Evolutionary conservation across 352 stramenopile genomes (phyloP), one percentile per base, ranked within the genome.

Genomic region (Globisporangium perplexum): DNA sequence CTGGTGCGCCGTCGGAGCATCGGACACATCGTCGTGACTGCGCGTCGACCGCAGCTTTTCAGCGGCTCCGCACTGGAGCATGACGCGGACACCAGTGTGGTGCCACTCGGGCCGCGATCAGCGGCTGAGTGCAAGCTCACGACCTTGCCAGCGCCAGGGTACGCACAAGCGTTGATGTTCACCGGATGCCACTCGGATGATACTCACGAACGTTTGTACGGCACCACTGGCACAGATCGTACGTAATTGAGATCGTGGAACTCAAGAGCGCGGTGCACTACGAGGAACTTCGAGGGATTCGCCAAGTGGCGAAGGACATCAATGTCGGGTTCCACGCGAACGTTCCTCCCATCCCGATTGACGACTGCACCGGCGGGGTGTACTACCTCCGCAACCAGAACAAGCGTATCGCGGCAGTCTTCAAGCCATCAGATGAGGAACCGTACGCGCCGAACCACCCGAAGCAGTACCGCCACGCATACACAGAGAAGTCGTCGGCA

Each of bases 391-490:
- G 75, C 23, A 68, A 63, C 4, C 74, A 67, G 42, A 63, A 52
- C 15, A 65, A 66, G 18, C 67, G 74, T 11, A 59, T 90, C 35
- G 65, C 62, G 3, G 78, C 67, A 0, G 66, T 89, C 5, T 89
- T 89, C 57, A 89, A 89, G 46, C 78, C 78, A 0, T 58, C 60
- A 0, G 78, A 89, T 30, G 78, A 89, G 70, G 75, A 89, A 63
- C 60, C 75, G 1, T 86, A 79, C 33, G 76, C 77, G 3, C 51
- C 55, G 1, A 84, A 84, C 59, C 86, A 87, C 55, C 80, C 80
- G 1, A 90, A 90, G 50, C 45, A 47, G 6, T 73, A 63, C 42
- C 53, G 33, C 20, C 47, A 17, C 15, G 22, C 28, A 12, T 17
- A 6, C 11, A 8, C 30, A 10, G 38, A 8, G 10, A 36, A 22